These are phyloP conservation scores for Mollisia scopiformis DNA, from an alignment of 2,329 filamentous ascomycete species.

Conservation along the genomic window DNA sequence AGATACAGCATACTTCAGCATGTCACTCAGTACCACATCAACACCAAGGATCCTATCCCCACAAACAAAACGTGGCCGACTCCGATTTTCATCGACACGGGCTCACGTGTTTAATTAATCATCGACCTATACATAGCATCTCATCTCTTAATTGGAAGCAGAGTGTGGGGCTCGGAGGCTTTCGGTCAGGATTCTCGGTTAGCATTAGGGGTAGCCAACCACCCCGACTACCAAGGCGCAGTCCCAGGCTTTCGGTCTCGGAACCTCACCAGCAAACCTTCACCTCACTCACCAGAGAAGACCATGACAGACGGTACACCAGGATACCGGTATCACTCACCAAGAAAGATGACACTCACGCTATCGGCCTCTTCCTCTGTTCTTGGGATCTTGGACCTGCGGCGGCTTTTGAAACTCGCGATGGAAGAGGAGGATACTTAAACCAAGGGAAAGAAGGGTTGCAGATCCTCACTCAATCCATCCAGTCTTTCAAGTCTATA, in stretches of 20 bases:
- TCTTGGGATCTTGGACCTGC: background rate
- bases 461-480: constrained; percentile 1
- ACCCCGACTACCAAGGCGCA: background rate
- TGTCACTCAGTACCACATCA: background rate
- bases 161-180: background rate
- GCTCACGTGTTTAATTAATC: background rate
- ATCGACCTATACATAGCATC: background rate
- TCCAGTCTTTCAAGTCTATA: background rate
- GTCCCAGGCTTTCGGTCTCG: background rate
- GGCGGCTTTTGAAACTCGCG: background rate
- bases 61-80: background rate
- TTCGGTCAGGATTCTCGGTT: background rate
- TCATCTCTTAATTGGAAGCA: background rate
- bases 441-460: background rate
- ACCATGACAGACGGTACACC: background rate
- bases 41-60: background rate
- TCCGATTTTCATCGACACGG: background rate
- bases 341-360: background rate
- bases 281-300: background rate
- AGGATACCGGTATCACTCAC: background rate
- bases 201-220: background rate
- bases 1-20: background rate
- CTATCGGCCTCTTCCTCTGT: background rate
- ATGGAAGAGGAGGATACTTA: background rate
- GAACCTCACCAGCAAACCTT: background rate